A percentile compares a stretch with the other conserved stretches of the same genome.
phyloP scores from a whole-genome alignment of 495 filamentous ascomycete genomes.

The Neurospora sp. region DNA sequence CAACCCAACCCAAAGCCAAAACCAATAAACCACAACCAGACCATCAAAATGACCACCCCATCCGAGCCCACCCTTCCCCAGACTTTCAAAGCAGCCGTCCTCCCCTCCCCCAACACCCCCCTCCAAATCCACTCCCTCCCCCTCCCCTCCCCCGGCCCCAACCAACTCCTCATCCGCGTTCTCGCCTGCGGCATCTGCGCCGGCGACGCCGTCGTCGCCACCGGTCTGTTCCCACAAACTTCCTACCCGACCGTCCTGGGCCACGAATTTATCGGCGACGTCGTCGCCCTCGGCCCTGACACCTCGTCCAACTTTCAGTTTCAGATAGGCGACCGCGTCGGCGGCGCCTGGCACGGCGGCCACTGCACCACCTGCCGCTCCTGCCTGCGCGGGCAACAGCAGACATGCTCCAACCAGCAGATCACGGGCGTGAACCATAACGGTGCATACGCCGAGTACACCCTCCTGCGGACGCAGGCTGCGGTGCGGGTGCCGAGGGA shows the following conservation, averaged over 20 bases:
- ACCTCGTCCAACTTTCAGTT: slow-evolving; percentile 26
- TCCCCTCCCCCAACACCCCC: slow-evolving; percentile 27
- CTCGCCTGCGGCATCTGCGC: slow-evolving; percentile 46
- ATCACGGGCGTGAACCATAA: slow-evolving; percentile 41
- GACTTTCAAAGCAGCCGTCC: slow-evolving; percentile 40
- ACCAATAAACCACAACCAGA: background rate
- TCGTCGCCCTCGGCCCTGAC: slow-evolving; percentile 38
- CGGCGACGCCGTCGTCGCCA: slow-evolving; percentile 31
- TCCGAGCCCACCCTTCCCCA: slow-evolving; percentile 22
- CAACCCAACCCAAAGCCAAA: background rate
- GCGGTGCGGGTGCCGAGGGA: slow-evolving; percentile 47
- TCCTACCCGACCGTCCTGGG: slow-evolving; percentile 12
- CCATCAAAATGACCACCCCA: background rate
- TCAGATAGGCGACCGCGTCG: slow-evolving; percentile 40
- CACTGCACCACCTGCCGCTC: slow-evolving; percentile 37
- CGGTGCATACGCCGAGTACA: slow-evolving; percentile 55
- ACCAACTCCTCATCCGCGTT: slow-evolving; percentile 44
- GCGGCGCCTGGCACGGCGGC: slow-evolving; percentile 48
- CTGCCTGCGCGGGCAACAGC: slow-evolving; percentile 34
- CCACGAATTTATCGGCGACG: slow-evolving; percentile 45
- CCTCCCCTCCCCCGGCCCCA: slow-evolving; percentile 30
- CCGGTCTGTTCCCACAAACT: slow-evolving; percentile 29
- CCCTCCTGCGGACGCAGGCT: slow-evolving; percentile 47
- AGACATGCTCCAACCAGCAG: slow-evolving; percentile 37
- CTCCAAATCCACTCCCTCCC: slow-evolving; percentile 33